Conservation (phyloP, 2,329 filamentous ascomycete species). For the Cercospora citrullina region DNA sequence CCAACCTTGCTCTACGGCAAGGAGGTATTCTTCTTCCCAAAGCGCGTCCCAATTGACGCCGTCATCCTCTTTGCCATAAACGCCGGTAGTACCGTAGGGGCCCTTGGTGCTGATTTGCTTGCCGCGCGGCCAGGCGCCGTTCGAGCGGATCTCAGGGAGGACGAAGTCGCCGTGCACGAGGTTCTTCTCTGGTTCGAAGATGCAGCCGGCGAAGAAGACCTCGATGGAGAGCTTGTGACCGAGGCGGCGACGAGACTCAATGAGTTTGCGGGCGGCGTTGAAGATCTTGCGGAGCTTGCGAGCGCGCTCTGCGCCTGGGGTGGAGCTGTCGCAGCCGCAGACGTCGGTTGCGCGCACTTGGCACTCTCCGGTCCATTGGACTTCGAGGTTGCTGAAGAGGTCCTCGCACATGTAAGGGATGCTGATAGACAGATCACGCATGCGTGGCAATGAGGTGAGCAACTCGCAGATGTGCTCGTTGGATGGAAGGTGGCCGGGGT, state of each 20-base stretch:
- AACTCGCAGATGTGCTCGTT: slow-evolving; percentile 52
- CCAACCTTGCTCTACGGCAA: slow-evolving; percentile 38
- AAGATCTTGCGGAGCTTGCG: slow-evolving; percentile 45
- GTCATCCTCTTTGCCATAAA: slow-evolving; percentile 52
- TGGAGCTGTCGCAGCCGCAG: slow-evolving; percentile 47
- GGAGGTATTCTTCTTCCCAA: slow-evolving; percentile 38
- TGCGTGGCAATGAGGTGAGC: slow-evolving; percentile 48
- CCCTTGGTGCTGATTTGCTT: slow-evolving; percentile 47
- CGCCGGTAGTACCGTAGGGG: slow-evolving; percentile 51
- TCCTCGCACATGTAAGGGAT: slow-evolving; percentile 51
- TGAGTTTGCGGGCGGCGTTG: slow-evolving; percentile 45
- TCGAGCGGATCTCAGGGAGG: slow-evolving; percentile 44
- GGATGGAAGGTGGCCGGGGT: slow-evolving; percentile 46
- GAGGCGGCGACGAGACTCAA: slow-evolving; percentile 41
- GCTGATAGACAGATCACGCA: slow-evolving; percentile 52
- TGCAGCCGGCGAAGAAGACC: slow-evolving; percentile 54
- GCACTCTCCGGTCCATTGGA: slow-evolving; percentile 49
- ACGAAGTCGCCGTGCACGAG: slow-evolving; percentile 53
- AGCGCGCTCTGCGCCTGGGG: slow-evolving; percentile 37
- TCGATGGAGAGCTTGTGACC: slow-evolving; percentile 48
- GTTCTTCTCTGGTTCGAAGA: slow-evolving; percentile 50
- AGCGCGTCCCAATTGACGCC: slow-evolving; percentile 43
- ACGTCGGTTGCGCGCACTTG: slow-evolving; percentile 53
- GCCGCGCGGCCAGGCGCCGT: slow-evolving; percentile 45
- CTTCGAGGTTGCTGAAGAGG: slow-evolving; percentile 47